phyloP scores from a whole-genome alignment of 225 moss, liverwort and hornwort species.

The Marchantia paleacea region DNA sequence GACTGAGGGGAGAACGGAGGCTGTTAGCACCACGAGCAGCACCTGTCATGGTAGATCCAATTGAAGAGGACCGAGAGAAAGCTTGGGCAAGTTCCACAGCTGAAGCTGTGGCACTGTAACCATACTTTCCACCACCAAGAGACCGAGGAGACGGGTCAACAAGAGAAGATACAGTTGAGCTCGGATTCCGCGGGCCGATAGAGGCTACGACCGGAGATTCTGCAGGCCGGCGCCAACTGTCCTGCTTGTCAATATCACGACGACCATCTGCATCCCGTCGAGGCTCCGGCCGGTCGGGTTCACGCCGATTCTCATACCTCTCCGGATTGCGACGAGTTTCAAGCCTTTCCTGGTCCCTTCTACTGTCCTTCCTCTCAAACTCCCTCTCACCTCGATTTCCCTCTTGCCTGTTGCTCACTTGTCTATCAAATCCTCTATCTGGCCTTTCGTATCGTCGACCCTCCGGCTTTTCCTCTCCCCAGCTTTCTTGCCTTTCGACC shows the following conservation, averaged over 20 bases:
- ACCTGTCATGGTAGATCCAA: slow-evolving; percentile 65
- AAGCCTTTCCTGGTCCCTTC: slow-evolving; percentile 60
- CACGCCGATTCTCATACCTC: slow-evolving; percentile 61
- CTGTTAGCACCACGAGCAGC: slow-evolving; percentile 52
- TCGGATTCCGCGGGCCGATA: slow-evolving; percentile 18
- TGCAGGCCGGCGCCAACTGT: slow-evolving; percentile 82
- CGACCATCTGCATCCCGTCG: slow-evolving; percentile 43
- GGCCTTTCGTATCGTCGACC: slow-evolving; percentile 58
- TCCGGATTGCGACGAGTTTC: slow-evolving; percentile 57
- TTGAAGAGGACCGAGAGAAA: slow-evolving; percentile 77
- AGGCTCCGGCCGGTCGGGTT: slow-evolving; percentile 53
- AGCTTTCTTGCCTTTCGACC: slow-evolving; percentile 47
- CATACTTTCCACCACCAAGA: slow-evolving; percentile 53
- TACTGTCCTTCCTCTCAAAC: slow-evolving; percentile 31
- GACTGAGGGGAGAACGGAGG: slow-evolving; percentile 59
- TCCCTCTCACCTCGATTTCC: slow-evolving; percentile 43
- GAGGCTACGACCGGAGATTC: slow-evolving; percentile 47
- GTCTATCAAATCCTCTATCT: slow-evolving; percentile 64
- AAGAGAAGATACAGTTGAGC: slow-evolving; percentile 46
- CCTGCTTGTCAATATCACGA: slow-evolving; percentile 85
- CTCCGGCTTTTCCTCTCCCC: slow-evolving; percentile 82
- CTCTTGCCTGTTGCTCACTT: slow-evolving; percentile 58
- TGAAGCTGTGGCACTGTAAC: slow-evolving; percentile 69
- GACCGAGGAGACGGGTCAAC: slow-evolving; percentile 65
- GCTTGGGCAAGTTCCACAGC: slow-evolving; percentile 89